Evolutionary conservation across 345 rosid genomes (phyloP), one percentile per base, ranked within the genome.

Genomic region (Sonneratia caseolaris): DNA sequence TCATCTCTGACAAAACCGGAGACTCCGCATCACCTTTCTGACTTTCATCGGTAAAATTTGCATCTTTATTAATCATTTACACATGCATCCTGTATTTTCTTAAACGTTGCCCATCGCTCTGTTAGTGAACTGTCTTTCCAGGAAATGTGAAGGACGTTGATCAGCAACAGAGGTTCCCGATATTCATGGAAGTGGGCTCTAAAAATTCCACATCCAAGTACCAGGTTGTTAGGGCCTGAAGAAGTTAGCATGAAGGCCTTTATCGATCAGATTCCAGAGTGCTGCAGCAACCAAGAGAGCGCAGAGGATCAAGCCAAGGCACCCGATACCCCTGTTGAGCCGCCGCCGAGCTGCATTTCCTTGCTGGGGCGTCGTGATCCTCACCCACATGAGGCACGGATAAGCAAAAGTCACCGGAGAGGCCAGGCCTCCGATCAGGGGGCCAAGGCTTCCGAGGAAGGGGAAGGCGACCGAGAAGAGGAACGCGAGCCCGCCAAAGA

Each of bases 371-470:
- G 65, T 79, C 61, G 68, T 75, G 47, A 86, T 79, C 2, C 38
- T 70, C 71, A 80, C 71, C 86, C 89, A 84, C 85, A 86, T 86
- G 75, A 88, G 83, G 78, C 92, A 86, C 5, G 93, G 90, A 71
- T 83, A 84, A 3, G 68, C 81, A 49, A 68, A 85, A 3, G 88
- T 81, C 66, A 88, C 35, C 9, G 86, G 84, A 16, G 79, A 59
- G 0, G 83, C 57, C 36, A 86, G 13, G 21, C 88, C 93, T 38
- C 93, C 90, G 0, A 84, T 59, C 36, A 88, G 27, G 9, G 80
- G 70, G 21, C 71, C 79, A 12, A 88, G 57, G 36, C 76, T 84
- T 4, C 80, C 75, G 72, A 83, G 35, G 79, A 84, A 84, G 3
- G 92, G 92, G 68, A 88, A 78, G 10, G 85, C 72, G 56, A 81